Evolutionary conservation across 441 rosid species (phyloP).

Genomic region (Aleurites moluccanus): DNA sequence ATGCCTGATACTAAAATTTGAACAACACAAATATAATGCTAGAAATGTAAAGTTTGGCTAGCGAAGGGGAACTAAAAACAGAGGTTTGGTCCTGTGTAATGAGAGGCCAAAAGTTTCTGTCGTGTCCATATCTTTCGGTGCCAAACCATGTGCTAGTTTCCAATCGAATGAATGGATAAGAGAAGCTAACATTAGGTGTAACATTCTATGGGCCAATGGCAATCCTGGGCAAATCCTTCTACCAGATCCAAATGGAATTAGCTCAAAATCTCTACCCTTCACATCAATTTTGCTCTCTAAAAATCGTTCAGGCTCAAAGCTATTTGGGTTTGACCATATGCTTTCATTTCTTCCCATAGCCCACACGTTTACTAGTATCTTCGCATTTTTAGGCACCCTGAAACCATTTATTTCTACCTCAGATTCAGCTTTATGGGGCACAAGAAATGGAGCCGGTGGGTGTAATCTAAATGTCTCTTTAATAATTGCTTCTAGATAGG

Average conservation of each 20-base stretch:
- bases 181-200: conserved; percentile 18
- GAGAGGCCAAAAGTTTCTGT: conserved; percentile 21
- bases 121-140: conserved; percentile 20
- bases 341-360: conserved; percentile 48
- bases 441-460: neutral
- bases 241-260: conserved; percentile 30
- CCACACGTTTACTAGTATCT: conserved; percentile 48
- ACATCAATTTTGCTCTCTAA: conserved; percentile 11
- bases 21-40: too few relatives aligned
- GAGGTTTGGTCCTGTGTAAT: too few relatives aligned
- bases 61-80: too few relatives aligned
- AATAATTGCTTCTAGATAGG: conserved; percentile 47
- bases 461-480: conserved; percentile 34
- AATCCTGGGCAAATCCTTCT: conserved; percentile 42
- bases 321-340: conserved; percentile 31
- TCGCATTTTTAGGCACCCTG: conserved; percentile 43
- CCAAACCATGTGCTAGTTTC: conserved; percentile 15
- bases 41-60: too few relatives aligned
- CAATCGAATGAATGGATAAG: conserved; percentile 15
- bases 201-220: conserved; percentile 37
- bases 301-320: conserved; percentile 7
- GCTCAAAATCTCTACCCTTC: conserved; percentile 16
- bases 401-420: conserved; percentile 40
- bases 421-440: conserved; percentile 1
- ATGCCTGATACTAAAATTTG: too few relatives aligned